Evolutionary conservation across 345 rosid species (phyloP), one percentile per base, ranked within the genome.

Genomic region (Psidium guajava): DNA sequence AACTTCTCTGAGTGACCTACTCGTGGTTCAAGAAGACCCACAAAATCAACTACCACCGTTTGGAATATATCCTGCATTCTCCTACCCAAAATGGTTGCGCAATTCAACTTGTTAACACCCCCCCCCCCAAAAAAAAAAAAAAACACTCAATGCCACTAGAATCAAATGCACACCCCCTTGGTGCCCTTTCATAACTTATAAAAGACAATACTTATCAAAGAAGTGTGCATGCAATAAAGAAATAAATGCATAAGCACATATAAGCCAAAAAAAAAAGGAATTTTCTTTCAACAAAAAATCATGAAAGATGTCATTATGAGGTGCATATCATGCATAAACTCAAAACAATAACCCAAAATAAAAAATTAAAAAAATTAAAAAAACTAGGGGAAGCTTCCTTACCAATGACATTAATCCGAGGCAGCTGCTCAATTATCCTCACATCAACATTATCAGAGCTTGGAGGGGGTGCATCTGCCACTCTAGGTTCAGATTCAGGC

Each of bases 361-460:
- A 20, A 36, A 36, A 36, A n/a, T n/a, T n/a, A n/a, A n/a, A n/a
- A n/a, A n/a, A n/a, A n/a, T n/a, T 36, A 36, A 36, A 40, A 69
- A 22, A 49, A 49, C 75, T 49, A 47, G 50, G 13, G 52, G 28
- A 54, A 57, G 44, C 55, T 59, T 64, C 86, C 96, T 91, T 91
- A 96, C 99, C 82, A 36, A 93, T 93, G 83, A 90, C 86, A 69
- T 92, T 92, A 50, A 90, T 75, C 85, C 82, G 89, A 52, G 96
- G 95, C 86, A 96, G 87, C 82, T 92, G 88, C 77, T 92, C 92
- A 83, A 85, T 86, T 86, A 89, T 86, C 87, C 84, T 88, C 61
- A 89, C 84, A 54, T 89, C 93, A 10, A 86, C 86, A 50, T 88
- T 94, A 2, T 87, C 16, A 50, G 91, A 86, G 87, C 90, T 83